These are phyloP conservation scores for Malassezia slooffiae DNA, from an alignment of 1,284 basidiomycete genomes.

Conservation along the genomic window DNA sequence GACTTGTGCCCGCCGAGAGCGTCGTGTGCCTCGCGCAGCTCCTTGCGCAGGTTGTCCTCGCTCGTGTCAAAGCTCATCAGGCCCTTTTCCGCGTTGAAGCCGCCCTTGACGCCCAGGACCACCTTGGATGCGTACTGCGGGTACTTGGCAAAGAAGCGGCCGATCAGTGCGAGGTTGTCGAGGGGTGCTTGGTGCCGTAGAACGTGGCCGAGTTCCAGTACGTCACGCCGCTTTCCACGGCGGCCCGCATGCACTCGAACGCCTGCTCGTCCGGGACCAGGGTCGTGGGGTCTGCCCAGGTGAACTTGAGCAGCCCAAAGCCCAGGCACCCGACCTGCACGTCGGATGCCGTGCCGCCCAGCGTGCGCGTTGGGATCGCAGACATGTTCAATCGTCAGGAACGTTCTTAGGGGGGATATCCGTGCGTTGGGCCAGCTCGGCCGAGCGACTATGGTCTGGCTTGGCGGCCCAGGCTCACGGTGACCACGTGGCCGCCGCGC, in stretches of 20 bases:
- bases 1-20: slow-evolving; percentile 28
- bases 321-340: slow-evolving; percentile 27
- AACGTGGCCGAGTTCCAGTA: slow-evolving; percentile 51
- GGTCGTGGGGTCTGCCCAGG: slow-evolving; percentile 20
- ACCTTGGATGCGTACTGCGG: slow-evolving; percentile 54
- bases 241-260: slow-evolving; percentile 56
- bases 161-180: slow-evolving; percentile 50
- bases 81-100: slow-evolving; percentile 24
- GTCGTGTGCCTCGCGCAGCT: slow-evolving; percentile 19
- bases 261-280: slow-evolving; percentile 52
- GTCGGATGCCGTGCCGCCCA: slow-evolving; percentile 23
- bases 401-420: too few species aligned
- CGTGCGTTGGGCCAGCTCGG: too few species aligned
- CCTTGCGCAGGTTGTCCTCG: slow-evolving; percentile 18
- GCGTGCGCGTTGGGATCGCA: slow-evolving; percentile 5
- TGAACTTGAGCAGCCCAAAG: slow-evolving; percentile 31
- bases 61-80: slow-evolving; percentile 11
- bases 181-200: slow-evolving; percentile 48
- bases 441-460: too few species aligned
- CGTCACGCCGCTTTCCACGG: slow-evolving; percentile 54
- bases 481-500: slow-evolving; percentile 8
- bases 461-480: slow-evolving; percentile 2
- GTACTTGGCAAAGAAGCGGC: slow-evolving; percentile 52
- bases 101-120: slow-evolving; percentile 53
- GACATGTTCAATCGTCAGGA: too few species aligned